Evolutionary conservation across 2,329 filamentous ascomycete genomes (phyloP).

Genomic region (Trichoderma sp.): DNA sequence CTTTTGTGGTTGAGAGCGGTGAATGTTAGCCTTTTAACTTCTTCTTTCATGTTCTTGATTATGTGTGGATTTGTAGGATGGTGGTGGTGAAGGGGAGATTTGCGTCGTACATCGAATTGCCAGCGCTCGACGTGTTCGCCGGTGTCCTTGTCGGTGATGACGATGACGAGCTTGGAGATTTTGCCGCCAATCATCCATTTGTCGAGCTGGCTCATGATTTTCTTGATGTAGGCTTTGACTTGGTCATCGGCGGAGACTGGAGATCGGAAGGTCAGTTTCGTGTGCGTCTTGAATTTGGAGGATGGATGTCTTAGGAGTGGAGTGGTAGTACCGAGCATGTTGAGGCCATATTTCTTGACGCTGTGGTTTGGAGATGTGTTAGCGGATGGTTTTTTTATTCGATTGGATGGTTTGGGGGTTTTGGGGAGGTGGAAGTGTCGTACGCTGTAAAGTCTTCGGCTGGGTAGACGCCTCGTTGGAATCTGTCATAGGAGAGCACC

Average conservation of each 20-base stretch:
- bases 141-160: slow-evolving; percentile 96
- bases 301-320: background rate
- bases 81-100: background rate
- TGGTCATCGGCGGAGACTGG: slow-evolving; percentile 92
- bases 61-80: background rate
- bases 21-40: background rate
- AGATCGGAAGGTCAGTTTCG: background rate
- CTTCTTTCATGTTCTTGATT: background rate
- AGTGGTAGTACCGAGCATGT: slow-evolving; percentile 73
- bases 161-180: slow-evolving; percentile 94
- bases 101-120: slow-evolving; percentile 81
- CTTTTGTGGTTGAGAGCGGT: slow-evolving; percentile 9
- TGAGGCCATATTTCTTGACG: slow-evolving; percentile 99
- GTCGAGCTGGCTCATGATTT: slow-evolving; percentile 97
- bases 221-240: slow-evolving; percentile 98
- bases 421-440: slow-evolving; percentile 49
- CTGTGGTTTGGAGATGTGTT: slow-evolving; percentile 25
- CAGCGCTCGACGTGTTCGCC: slow-evolving; percentile 95
- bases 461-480: slow-evolving; percentile 83
- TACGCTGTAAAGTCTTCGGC: slow-evolving; percentile 95
- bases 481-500: slow-evolving; percentile 52
- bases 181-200: slow-evolving; percentile 98
- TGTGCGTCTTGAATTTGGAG: background rate
- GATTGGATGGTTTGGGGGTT: background rate
- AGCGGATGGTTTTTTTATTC: background rate